Evolutionary conservation across 176 grass and related monocot species (phyloP).

Genomic region (Cocos nucifera): DNA sequence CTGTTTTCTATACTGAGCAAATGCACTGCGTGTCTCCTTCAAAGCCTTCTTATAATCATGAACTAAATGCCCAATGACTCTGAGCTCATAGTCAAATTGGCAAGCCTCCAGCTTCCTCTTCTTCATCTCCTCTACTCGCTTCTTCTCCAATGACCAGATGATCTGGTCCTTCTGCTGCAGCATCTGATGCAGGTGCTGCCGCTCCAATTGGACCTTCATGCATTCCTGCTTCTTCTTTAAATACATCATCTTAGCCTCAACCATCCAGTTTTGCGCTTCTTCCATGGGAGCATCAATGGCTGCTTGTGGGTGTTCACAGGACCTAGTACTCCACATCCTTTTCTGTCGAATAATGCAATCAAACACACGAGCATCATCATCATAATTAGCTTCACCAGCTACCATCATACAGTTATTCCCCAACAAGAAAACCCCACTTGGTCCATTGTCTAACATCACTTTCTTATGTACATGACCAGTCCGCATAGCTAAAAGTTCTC

Average conservation of each 20-base stretch:
- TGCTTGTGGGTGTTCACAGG: conserved; percentile 21
- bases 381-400: conserved; percentile 43
- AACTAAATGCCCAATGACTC: conserved; percentile 47
- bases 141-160: conserved; percentile 44
- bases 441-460: conserved; percentile 23
- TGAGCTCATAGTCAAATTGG: conserved; percentile 62
- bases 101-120: conserved; percentile 49
- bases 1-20: conserved; percentile 47
- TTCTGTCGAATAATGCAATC: conserved; percentile 45
- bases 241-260: conserved; percentile 37
- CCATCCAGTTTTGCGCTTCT: conserved; percentile 27
- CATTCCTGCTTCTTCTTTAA: conserved; percentile 44
- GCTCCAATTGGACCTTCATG: conserved; percentile 33
- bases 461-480: conserved; percentile 40
- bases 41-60: conserved; percentile 46
- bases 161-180: conserved; percentile 49
- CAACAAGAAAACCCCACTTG: conserved; percentile 40
- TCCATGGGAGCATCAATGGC: conserved; percentile 29
- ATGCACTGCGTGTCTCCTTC: conserved; percentile 34
- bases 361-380: conserved; percentile 22
- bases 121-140: conserved; percentile 44
- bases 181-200: conserved; percentile 29
- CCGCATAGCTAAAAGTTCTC: conserved; percentile 63
- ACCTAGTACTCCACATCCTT: conserved; percentile 25
- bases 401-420: conserved; percentile 52